Conservation (phyloP, 2,329 filamentous ascomycete species). For the Colletotrichum costaricense region DNA sequence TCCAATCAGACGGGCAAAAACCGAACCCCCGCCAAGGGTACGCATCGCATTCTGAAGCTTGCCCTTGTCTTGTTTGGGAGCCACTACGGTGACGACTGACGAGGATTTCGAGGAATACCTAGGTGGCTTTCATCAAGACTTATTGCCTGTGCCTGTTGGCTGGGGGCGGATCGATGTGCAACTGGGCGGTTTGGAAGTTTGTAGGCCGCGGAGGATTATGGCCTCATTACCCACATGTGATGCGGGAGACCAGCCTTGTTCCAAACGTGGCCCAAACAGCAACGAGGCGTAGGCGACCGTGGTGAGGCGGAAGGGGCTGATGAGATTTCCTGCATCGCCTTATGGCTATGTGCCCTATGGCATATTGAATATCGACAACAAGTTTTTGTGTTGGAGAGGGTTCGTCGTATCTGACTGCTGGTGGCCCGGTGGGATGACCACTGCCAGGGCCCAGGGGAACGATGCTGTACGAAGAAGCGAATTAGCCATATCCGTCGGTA, state of each 20-base stretch:
- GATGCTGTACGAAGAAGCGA: background rate
- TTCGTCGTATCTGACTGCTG: background rate
- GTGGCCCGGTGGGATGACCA: background rate
- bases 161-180: slow-evolving; percentile 21
- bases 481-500: background rate
- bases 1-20: slow-evolving; percentile 19
- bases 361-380: background rate
- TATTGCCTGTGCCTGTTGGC: background rate
- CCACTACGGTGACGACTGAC: background rate
- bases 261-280: slow-evolving; percentile 33
- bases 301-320: slow-evolving; percentile 3
- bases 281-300: slow-evolving; percentile 14
- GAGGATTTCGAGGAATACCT: background rate
- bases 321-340: background rate
- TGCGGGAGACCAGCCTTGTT: slow-evolving; percentile 29
- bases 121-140: background rate
- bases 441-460: background rate
- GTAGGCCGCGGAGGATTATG: slow-evolving; percentile 28
- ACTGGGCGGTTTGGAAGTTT: slow-evolving; percentile 24
- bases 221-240: slow-evolving; percentile 32
- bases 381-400: background rate
- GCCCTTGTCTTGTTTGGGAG: slow-evolving; percentile 8
- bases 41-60: slow-evolving; percentile 22
- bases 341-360: background rate
- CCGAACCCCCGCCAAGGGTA: slow-evolving; percentile 1